These are phyloP conservation scores for Trichoderma gamsii DNA, from an alignment of 495 filamentous ascomycete species.

Conservation along the genomic window DNA sequence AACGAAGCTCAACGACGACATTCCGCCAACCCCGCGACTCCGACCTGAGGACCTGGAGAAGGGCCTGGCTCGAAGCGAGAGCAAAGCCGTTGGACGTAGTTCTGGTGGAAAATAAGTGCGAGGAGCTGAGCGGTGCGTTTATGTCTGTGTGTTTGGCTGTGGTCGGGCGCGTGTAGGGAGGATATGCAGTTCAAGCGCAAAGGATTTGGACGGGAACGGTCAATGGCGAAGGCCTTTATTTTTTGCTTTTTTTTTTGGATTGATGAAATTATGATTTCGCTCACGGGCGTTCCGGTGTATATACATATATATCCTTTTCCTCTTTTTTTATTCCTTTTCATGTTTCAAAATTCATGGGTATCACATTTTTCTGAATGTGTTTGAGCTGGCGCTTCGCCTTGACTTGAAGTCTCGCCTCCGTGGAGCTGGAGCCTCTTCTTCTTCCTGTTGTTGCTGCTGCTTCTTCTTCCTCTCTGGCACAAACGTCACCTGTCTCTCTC, in stretches of 20 bases:
- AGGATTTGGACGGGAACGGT: background rate
- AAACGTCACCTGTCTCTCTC: conserved; percentile 84
- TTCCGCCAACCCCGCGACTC: conserved; percentile 45
- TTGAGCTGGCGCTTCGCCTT: conserved; percentile 68
- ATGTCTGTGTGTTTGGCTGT: background rate
- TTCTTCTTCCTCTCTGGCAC: conserved; percentile 57
- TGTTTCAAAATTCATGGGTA: conserved; percentile 20
- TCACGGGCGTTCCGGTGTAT: background rate
- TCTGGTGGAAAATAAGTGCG: background rate
- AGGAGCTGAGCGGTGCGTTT: background rate
- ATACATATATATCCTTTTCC: conserved; percentile 13
- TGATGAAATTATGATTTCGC: conserved; percentile 16
- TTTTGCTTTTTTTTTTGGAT: background rate
- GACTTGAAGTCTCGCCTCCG: conserved; percentile 34
- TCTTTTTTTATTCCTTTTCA: background rate
- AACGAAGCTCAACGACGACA: conserved; percentile 30
- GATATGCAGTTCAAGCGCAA: conserved; percentile 1
- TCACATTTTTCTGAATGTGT: conserved; percentile 60
- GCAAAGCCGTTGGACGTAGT: conserved; percentile 13
- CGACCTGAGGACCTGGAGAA: conserved; percentile 46
- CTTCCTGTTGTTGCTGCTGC: conserved; percentile 26
- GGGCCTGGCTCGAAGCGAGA: conserved; percentile 33
- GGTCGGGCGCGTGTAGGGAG: background rate
- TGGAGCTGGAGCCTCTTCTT: conserved; percentile 29
- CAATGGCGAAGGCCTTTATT: background rate